A percentile compares a stretch with the other conserved stretches of the same genome.
phyloP scores from a whole-genome alignment of 345 rosid species.

The Pelargonium nanum region DNA sequence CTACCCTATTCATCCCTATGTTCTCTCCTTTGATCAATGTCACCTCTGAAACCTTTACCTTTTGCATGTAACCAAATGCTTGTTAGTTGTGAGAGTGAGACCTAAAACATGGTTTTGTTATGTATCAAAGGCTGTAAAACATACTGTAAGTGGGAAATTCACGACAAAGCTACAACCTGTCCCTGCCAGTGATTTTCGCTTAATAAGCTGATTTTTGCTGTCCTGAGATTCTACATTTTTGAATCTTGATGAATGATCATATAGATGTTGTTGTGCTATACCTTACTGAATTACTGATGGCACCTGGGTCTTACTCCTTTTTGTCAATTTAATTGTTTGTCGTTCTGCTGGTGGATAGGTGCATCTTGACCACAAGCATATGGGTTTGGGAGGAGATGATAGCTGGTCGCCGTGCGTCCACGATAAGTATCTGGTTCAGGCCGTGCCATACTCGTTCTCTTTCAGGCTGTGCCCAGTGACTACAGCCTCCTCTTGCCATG shows the following conservation, averaged over 20 bases:
- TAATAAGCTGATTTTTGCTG: not conserved
- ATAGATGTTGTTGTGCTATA: too few species aligned
- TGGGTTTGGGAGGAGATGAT: constrained; percentile 92
- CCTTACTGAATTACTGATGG: not conserved
- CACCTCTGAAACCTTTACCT: not conserved
- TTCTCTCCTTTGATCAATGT: not conserved
- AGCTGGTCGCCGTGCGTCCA: constrained; percentile 85
- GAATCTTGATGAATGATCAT: too few species aligned
- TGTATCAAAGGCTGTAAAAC: too few species aligned
- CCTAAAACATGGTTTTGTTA: too few species aligned
- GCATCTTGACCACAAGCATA: constrained; percentile 95
- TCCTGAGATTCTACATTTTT: not conserved
- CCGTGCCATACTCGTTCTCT: constrained; percentile 57
- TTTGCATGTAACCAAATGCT: not conserved
- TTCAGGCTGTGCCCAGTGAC: constrained; percentile 59
- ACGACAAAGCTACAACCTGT: too few species aligned
- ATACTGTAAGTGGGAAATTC: too few species aligned
- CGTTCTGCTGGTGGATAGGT: constrained; percentile 36
- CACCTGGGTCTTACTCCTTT: not conserved
- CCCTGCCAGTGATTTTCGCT: not conserved
- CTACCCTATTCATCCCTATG: not conserved
- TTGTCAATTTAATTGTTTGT: not conserved
- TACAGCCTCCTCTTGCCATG: constrained; percentile 34
- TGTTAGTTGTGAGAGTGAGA: too few species aligned
- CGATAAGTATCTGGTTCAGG: constrained; percentile 61